These are phyloP conservation scores for Phytophthora tubulina DNA, from an alignment of 352 stramenopile genomes.

Conservation along the genomic window DNA sequence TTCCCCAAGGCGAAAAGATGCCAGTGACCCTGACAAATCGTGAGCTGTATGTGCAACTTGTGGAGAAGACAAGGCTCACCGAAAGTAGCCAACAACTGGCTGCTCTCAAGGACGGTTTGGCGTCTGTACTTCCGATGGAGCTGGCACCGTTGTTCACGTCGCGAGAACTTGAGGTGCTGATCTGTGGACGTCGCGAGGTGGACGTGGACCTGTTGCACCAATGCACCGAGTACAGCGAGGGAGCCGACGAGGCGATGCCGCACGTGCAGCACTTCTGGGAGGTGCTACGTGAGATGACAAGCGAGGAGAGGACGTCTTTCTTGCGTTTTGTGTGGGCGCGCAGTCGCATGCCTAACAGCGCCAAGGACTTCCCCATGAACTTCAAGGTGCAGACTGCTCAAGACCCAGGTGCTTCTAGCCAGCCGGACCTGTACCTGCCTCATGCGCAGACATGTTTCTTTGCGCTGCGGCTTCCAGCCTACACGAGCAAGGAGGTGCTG, in stretches of 20 bases:
- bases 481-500: constrained; percentile 93
- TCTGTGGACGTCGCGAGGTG: constrained; percentile 97
- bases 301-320: constrained; percentile 95
- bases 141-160: constrained; percentile 96
- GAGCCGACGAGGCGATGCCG: constrained; percentile 90
- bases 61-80: constrained; percentile 75
- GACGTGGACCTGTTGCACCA: constrained; percentile 96
- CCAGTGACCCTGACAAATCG: constrained; percentile 72
- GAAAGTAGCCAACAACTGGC: constrained; percentile 86
- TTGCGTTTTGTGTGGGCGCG: constrained; percentile 98
- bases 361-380: constrained; percentile 97
- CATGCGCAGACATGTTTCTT: constrained; percentile 99
- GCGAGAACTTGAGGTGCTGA: constrained; percentile 95
- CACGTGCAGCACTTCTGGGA: constrained; percentile 97
- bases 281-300: constrained; percentile 96
- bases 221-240: constrained; percentile 97
- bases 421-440: constrained; percentile 94
- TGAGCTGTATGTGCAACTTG: constrained; percentile 68
- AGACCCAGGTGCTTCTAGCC: constrained; percentile 73
- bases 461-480: constrained; percentile 95
- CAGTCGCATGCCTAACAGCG: constrained; percentile 96
- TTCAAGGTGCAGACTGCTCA: constrained; percentile 93
- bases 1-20: constrained; percentile 76
- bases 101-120: constrained; percentile 88
- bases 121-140: constrained; percentile 96